Evolutionary conservation across 371 early-diverging fungal genomes (phyloP), one percentile per base, ranked within the genome.

Genomic region (Nematocida parisii): DNA sequence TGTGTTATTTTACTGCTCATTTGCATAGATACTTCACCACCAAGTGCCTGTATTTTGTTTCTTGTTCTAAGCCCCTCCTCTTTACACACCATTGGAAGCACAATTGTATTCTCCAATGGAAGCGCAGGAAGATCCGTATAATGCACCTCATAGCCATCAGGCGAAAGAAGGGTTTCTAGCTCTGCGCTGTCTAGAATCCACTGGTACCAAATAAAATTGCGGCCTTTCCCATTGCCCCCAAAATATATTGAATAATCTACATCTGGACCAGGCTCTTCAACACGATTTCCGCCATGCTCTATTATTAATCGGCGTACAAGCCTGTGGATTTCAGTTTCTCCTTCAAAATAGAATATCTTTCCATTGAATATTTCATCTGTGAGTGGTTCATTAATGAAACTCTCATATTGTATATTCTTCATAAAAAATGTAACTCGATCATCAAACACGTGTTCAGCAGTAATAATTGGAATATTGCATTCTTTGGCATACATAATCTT

Each of bases 161-260:
- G 58, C 45, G 85, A 56, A 11, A 87, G 73, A 11, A 85, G 64
- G 22, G 82, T 45, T 15, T 70, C 81, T 44, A 66, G 24, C 42
- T 86, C 86, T 20, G 84, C 52, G 61, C 85, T 85, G 60, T 86
- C 87, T 81, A 87, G 84, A 20, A 87, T 70, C 82, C 83, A 86
- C 70, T 86, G 86, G 82, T 87, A 87, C 70, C 84, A 71, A 5
- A 84, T 73, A 45, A 83, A 40, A 46, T 82, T 85, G 39, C 68
- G 42, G 46, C 45, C 45, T 44, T 77, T 71, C 0, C 11, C n/a
- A 39, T 27, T 39, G 1, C 11, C 61, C 4, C 80, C 80, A 67
- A 77, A 77, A 58, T 77, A 71, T 50, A 87, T 11, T 6, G 83
- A 77, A 64, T 83, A 86, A 56, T 83, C 66, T 18, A 83, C 82